Evolutionary conservation across 2,329 filamentous ascomycete genomes (phyloP).

Genomic region (Colletotrichum somersetense): DNA sequence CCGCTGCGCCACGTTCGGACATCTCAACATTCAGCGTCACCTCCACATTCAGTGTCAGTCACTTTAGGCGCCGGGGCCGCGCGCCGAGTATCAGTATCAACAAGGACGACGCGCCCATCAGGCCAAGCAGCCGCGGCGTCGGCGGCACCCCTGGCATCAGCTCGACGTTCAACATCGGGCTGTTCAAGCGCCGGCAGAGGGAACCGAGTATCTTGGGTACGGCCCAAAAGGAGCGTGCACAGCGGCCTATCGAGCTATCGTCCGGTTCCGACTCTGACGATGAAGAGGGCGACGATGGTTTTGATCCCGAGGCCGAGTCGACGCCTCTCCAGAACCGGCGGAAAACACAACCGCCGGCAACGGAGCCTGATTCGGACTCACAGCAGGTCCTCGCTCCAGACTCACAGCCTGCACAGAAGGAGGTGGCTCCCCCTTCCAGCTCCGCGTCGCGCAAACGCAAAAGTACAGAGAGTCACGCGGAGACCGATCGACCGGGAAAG

Average conservation of each 20-base stretch:
- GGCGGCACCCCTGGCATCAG: slow-evolving; percentile 62
- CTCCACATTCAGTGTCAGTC: slow-evolving; percentile 61
- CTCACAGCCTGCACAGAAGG: slow-evolving; percentile 44
- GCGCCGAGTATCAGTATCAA: slow-evolving; percentile 64
- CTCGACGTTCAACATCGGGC: slow-evolving; percentile 67
- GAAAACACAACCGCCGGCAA: slow-evolving; percentile 51
- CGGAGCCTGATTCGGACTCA: slow-evolving; percentile 34
- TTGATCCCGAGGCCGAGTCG: slow-evolving; percentile 75
- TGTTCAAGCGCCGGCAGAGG: slow-evolving; percentile 68
- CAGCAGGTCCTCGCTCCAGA: slow-evolving; percentile 46
- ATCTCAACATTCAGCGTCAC: slow-evolving; percentile 59
- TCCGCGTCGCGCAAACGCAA: slow-evolving; percentile 67
- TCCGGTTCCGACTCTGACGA: slow-evolving; percentile 37
- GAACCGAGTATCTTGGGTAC: slow-evolving; percentile 73
- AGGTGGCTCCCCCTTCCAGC: slow-evolving; percentile 47
- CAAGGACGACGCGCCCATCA: slow-evolving; percentile 64
- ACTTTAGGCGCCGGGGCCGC: slow-evolving; percentile 58
- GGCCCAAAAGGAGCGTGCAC: slow-evolving; percentile 55
- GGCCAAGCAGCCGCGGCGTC: slow-evolving; percentile 64
- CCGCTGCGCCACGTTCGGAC: slow-evolving; percentile 45
- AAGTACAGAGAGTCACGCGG: slow-evolving; percentile 60
- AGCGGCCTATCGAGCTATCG: slow-evolving; percentile 43
- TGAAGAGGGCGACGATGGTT: slow-evolving; percentile 55
- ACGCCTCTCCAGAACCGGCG: slow-evolving; percentile 69
- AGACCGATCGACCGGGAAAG: slow-evolving; percentile 54